phyloP scores from a whole-genome alignment of 495 filamentous ascomycete species.

The Pseudevernia furfuracea region DNA sequence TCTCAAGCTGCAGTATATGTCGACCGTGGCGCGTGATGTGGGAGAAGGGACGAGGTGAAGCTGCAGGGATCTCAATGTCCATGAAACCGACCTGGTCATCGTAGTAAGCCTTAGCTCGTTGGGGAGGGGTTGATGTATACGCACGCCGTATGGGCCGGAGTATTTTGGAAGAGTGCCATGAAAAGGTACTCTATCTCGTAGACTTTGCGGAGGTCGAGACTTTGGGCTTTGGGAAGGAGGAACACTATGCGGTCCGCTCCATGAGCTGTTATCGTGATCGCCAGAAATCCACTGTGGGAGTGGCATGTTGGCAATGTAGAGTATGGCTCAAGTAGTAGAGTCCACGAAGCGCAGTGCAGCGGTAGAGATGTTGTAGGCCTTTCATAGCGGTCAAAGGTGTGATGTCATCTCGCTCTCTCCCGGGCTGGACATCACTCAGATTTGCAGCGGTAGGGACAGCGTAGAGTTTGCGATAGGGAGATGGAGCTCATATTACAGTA shows the following conservation, averaged over 20 bases:
- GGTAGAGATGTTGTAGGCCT: background rate
- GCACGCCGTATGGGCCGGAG: conserved; percentile 7
- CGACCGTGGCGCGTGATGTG: conserved; percentile 10
- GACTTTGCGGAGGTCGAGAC: conserved; percentile 6
- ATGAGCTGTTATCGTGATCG: background rate
- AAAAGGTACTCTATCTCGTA: conserved; percentile 3
- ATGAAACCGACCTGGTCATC: background rate
- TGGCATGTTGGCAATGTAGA: background rate
- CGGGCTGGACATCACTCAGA: background rate
- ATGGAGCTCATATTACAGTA: too few relatives aligned
- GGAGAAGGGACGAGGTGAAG: conserved; percentile 7
- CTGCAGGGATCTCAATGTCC: conserved; percentile 11
- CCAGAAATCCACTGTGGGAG: conserved; percentile 10
- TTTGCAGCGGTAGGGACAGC: background rate
- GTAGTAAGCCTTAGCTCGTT: background rate
- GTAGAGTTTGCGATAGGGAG: background rate
- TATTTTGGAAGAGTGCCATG: conserved; percentile 7
- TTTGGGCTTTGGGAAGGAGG: conserved; percentile 5
- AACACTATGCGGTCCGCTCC: background rate
- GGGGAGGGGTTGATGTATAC: background rate
- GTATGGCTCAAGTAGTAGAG: background rate
- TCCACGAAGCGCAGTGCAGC: background rate
- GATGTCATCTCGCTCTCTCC: background rate
- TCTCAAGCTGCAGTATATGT: conserved; percentile 6
- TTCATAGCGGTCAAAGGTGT: background rate